These are phyloP conservation scores for Boletus sp. DNA, from an alignment of 768 basidiomycete genomes.

Conservation along the genomic window DNA sequence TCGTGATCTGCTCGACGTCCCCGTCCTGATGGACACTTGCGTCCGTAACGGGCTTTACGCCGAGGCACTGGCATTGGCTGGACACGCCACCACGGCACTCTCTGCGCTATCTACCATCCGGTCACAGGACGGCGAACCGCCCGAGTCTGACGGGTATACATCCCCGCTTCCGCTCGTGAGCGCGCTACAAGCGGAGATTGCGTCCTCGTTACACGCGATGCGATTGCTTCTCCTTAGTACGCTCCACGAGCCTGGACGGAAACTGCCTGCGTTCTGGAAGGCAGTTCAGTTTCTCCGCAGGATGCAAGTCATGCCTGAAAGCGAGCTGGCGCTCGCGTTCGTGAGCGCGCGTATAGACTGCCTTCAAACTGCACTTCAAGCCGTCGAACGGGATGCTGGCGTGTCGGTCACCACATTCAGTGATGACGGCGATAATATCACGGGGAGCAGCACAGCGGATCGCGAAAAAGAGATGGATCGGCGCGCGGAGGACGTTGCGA, in stretches of 20 bases:
- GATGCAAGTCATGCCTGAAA: constrained; percentile 71
- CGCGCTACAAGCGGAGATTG: constrained; percentile 64
- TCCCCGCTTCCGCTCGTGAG: constrained; percentile 29
- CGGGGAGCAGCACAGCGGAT: constrained; percentile 25
- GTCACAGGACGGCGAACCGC: constrained; percentile 33
- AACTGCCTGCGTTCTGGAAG: constrained; percentile 88
- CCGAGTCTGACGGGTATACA: constrained; percentile 43
- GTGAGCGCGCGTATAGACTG: constrained; percentile 68
- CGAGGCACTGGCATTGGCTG: constrained; percentile 83
- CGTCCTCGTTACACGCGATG: constrained; percentile 63
- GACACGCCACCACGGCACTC: constrained; percentile 59
- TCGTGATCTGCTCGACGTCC: constrained; percentile 86
- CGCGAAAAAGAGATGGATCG: constrained; percentile 48
- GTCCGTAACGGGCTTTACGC: constrained; percentile 89
- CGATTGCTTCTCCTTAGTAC: constrained; percentile 72
- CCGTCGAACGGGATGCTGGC: constrained; percentile 42
- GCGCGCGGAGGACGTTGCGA: constrained; percentile 67
- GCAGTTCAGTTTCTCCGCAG: constrained; percentile 82
- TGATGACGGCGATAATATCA: constrained; percentile 11
- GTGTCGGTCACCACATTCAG: constrained; percentile 29
- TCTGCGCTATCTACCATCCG: constrained; percentile 35
- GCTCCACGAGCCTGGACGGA: constrained; percentile 76
- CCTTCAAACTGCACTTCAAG: constrained; percentile 55
- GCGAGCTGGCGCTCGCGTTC: constrained; percentile 82
- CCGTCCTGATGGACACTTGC: constrained; percentile 88